Conservation (phyloP, 768 basidiomycete genomes). For the Termitomyces sp. region DNA sequence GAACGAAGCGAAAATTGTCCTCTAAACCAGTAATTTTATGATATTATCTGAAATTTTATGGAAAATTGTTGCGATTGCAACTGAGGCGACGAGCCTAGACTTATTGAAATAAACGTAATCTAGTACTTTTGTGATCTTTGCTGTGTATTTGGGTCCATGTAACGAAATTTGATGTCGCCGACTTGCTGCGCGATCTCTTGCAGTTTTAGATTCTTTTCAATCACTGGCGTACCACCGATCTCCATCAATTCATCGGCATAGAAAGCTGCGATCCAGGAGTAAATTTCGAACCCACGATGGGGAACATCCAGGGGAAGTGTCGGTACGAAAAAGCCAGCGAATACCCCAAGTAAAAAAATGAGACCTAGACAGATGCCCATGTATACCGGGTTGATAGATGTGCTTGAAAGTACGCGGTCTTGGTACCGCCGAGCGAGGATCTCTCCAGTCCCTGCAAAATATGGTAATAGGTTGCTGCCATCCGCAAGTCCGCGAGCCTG, state of each 20-base stretch:
- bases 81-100: too few species aligned
- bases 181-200: constrained; percentile 22
- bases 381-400: constrained; percentile 18
- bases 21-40: too few species aligned
- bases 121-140: too few species aligned
- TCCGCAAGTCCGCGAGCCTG: constrained; percentile 30
- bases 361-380: constrained; percentile 20
- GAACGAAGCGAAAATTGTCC: too few species aligned
- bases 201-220: constrained; percentile 24
- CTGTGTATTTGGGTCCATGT: too few species aligned
- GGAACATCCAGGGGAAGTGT: constrained; percentile 23
- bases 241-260: constrained; percentile 22
- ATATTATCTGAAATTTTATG: too few species aligned
- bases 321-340: constrained; percentile 25
- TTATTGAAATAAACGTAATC: too few species aligned
- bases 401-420: constrained; percentile 24
- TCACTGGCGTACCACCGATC: constrained; percentile 11
- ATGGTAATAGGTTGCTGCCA: constrained; percentile 35
- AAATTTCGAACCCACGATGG: constrained; percentile 23
- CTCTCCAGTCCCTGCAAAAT: constrained; percentile 33
- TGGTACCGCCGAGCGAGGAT: constrained; percentile 30
- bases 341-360: constrained; percentile 24
- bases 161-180: constrained; percentile 23
- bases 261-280: constrained; percentile 26
- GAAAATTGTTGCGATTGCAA: too few species aligned